Conservation (phyloP, 352 stramenopile genomes). For the Pythium diclinum region DNA sequence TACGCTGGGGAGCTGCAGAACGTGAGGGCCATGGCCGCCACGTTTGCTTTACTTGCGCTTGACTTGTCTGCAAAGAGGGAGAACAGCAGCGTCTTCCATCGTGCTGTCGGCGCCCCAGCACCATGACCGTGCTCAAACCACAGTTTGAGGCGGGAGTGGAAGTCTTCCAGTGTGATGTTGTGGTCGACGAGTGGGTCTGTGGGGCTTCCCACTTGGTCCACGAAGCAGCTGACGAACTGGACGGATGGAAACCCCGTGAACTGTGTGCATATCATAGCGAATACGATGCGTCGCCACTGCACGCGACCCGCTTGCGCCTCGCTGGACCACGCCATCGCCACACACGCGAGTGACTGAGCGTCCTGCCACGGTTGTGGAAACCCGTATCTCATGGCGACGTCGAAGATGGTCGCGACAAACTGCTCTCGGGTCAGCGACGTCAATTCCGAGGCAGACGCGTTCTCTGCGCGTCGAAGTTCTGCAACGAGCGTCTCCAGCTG, state of each 20-base stretch:
- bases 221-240: constrained; percentile 15
- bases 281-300: constrained; percentile 39
- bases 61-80: constrained; percentile 27
- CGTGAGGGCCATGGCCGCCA: constrained; percentile 8
- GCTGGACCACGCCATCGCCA: constrained; percentile 30
- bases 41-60: not conserved
- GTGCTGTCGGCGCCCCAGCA: not conserved
- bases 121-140: constrained; percentile 38
- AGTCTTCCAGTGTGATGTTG: constrained; percentile 15
- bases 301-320: constrained; percentile 12
- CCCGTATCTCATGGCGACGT: constrained; percentile 24
- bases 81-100: constrained; percentile 36
- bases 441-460: not conserved
- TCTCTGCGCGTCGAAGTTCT: not conserved
- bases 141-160: constrained; percentile 32
- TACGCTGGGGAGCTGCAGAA: not conserved
- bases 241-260: constrained; percentile 33
- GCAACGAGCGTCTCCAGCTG: constrained; percentile 4
- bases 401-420: constrained; percentile 40
- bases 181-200: not conserved
- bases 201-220: not conserved
- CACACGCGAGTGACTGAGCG: constrained; percentile 29
- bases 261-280: constrained; percentile 38
- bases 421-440: constrained; percentile 19
- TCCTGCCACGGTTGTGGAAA: constrained; percentile 43